Base-by-base conservation (phyloP, 352 stramenopile genomes). In the Globisporangium middletonii region DNA sequence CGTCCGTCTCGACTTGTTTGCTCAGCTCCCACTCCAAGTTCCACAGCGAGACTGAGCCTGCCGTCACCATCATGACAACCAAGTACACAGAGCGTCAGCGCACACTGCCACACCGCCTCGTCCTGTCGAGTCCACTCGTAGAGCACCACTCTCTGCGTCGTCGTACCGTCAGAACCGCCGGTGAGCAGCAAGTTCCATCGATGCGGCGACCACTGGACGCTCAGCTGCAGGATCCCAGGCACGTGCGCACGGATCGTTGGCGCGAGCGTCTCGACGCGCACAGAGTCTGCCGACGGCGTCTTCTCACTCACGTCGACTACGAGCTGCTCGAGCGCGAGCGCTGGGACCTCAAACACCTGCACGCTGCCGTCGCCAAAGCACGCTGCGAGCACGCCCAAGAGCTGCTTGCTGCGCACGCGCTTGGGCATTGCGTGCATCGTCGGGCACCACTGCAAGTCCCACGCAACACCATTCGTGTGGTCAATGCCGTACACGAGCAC, bases 401-500 rank as follows among this genome's bases (percentile, higher is more conserved):
- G 62, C 23, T 71, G 50, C 41, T 69, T 33, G 13, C 63, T 55
- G 3, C 35, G 56, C 1, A 60, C 49, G 3, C 66, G 58, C 0
- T 57, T 35, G 0, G 71, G 69, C 57, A 88, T 78, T n/a, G 74
- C 72, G 19, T 73, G 57, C 7, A 62, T 67, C 23, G 86, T 41
- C 15, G 83, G 79, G 28, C 75, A 79, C 85, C 85, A 95, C 53
- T 93, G 81, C 41, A 95, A 56, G 51, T 89, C 79, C 85, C 85
- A 95, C 15, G 73, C 82, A 9, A 89, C 83, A 15, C 81, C 83
- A n/a, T 75, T 78, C 18, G 75, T 52, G 50, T 95, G 85, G 41
- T 87, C 81, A 38, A 95, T 91, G 23, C 70, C 82, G 48, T 83
- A 90, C 55, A 93, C 78, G 8, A 91, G 64, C 19, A 69, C 60